Evolutionary conservation across 179 eudicot species (phyloP).

Genomic region (Silene vulgaris): DNA sequence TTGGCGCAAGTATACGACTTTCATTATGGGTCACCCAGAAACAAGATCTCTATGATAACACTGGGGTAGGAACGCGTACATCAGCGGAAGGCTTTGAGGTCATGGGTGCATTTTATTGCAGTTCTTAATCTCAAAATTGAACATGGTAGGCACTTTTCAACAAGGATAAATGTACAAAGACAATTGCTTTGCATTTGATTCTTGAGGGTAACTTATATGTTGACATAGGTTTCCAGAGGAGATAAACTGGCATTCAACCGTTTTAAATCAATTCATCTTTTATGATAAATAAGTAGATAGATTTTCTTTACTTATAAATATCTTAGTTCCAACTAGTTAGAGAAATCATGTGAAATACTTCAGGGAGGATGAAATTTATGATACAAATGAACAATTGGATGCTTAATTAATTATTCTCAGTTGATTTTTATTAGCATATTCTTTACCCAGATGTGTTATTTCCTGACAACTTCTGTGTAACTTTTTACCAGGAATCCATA

Average conservation of each 20-base stretch:
- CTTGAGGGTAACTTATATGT: background rate
- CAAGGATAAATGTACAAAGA: background rate
- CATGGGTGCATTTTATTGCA: background rate
- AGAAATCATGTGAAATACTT: background rate
- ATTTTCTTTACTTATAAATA: background rate
- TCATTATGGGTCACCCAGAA: background rate
- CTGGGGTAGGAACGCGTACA: no score
- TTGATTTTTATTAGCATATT: background rate
- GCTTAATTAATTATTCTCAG: background rate
- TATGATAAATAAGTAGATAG: background rate
- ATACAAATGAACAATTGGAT: background rate
- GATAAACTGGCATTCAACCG: background rate
- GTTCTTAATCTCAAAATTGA: background rate
- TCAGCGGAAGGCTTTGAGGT: no score
- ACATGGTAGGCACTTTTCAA: background rate
- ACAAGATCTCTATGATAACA: no score
- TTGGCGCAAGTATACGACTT: background rate
- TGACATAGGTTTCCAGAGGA: background rate
- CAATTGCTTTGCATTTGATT: background rate
- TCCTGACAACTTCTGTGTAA: background rate
- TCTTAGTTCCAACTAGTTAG: background rate
- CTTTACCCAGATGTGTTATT: background rate
- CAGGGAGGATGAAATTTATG: background rate
- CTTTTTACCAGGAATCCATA: constrained; percentile 66
- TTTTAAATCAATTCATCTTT: background rate